Evolutionary conservation across 2,329 filamentous ascomycete genomes (phyloP).

Genomic region (Penicillium brevicompactum): DNA sequence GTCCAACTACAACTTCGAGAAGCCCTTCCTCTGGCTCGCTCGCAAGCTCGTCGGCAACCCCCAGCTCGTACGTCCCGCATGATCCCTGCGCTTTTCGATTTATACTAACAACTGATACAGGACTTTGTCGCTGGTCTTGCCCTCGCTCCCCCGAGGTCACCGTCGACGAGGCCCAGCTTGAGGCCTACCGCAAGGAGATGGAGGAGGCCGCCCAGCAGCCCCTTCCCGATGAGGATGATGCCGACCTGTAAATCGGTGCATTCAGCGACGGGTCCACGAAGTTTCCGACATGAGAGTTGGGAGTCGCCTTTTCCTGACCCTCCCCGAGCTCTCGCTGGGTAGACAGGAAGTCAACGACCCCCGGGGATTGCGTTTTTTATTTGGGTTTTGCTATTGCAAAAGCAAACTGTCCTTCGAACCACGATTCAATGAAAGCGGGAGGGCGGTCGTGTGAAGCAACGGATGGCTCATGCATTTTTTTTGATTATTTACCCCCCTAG

Average conservation of each 20-base stretch:
- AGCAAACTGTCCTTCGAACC: constrained; percentile 29
- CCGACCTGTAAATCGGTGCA: constrained; percentile 51
- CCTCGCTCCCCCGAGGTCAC: constrained; percentile 90
- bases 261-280: constrained; percentile 14
- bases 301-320: constrained; percentile 7
- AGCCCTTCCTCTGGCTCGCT: constrained; percentile 99
- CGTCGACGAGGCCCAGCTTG: constrained; percentile 81
- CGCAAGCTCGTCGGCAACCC: constrained; percentile 98
- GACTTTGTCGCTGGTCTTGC: constrained; percentile 96
- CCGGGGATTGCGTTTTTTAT: constrained; percentile 13
- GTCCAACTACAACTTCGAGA: constrained; percentile 99
- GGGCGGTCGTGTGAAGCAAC: constrained; percentile 32
- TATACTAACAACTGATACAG: constrained; percentile 50
- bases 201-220: constrained; percentile 74
- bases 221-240: constrained; percentile 92
- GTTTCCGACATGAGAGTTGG: constrained; percentile 15
- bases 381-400: constrained; percentile 21
- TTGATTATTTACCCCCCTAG: constrained; percentile 28
- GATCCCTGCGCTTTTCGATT: constrained; percentile 16
- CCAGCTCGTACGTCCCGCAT: constrained; percentile 64
- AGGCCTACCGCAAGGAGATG: constrained; percentile 89
- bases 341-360: constrained; percentile 7
- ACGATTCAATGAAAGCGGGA: constrained; percentile 42
- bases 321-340: constrained; percentile 1
- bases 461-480: constrained; percentile 38